phyloP scores from a whole-genome alignment of 495 filamentous ascomycete species.

The Penicillium turbatum region DNA sequence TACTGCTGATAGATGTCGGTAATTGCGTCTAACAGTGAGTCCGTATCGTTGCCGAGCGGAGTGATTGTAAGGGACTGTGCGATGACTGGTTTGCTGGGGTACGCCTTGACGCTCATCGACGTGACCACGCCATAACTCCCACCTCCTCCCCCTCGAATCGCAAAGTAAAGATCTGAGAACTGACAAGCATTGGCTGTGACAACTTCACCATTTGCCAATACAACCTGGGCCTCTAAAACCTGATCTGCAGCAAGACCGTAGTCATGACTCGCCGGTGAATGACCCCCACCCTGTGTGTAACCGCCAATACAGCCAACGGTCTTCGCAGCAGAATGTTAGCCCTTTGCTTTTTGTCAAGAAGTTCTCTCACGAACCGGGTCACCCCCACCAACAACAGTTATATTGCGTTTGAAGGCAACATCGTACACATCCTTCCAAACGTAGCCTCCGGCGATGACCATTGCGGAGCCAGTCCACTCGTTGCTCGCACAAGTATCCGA shows the following conservation, averaged over 20 bases:
- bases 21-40: slow-evolving; percentile 11
- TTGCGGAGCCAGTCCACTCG: slow-evolving; percentile 30
- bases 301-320: slow-evolving; percentile 37
- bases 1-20: slow-evolving; percentile 13
- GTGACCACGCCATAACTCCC: slow-evolving; percentile 46
- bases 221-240: slow-evolving; percentile 38
- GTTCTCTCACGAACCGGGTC: slow-evolving; percentile 19
- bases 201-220: slow-evolving; percentile 49
- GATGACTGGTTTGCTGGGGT: slow-evolving; percentile 24
- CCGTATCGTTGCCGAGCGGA: slow-evolving; percentile 10
- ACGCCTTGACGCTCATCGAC: slow-evolving; percentile 40
- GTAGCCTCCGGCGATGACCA: slow-evolving; percentile 36
- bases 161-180: slow-evolving; percentile 55
- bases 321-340: slow-evolving; percentile 14
- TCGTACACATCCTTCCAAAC: slow-evolving; percentile 35
- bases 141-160: slow-evolving; percentile 42
- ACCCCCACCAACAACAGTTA: slow-evolving; percentile 36
- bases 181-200: slow-evolving; percentile 44
- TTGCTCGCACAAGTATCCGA: slow-evolving; percentile 11
- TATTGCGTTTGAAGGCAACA: slow-evolving; percentile 19
- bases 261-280: slow-evolving; percentile 24
- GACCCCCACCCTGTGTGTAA: slow-evolving; percentile 37
- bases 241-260: slow-evolving; percentile 39
- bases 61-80: slow-evolving; percentile 17
- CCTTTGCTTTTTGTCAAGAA: neutral